Conservation (phyloP, 352 stramenopile species). For the Halophytophthora polymorphica region DNA sequence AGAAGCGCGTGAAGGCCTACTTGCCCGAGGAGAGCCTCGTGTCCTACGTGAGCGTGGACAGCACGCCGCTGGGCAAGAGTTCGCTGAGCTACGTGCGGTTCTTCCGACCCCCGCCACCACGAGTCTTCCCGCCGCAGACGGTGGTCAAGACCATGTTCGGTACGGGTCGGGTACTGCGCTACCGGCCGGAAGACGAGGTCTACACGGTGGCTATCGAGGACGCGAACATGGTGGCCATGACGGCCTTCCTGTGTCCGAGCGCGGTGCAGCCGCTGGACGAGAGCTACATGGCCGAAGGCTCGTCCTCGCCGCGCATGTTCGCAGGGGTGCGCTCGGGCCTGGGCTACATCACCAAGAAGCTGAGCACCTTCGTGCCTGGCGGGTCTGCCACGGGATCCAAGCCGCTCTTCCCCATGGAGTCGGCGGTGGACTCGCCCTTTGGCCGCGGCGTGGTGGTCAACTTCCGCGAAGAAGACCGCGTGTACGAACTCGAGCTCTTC, state of each 20-base stretch:
- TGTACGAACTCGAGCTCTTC: slow-evolving; percentile 73
- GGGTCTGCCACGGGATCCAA: slow-evolving; percentile 29
- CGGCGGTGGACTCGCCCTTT: slow-evolving; percentile 74
- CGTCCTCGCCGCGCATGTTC: slow-evolving; percentile 65
- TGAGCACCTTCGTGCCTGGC: slow-evolving; percentile 70
- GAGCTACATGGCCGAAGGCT: slow-evolving; percentile 19
- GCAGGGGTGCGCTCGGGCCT: slow-evolving; percentile 65
- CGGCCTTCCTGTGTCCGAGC: slow-evolving; percentile 44
- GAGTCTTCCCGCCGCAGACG: slow-evolving; percentile 46
- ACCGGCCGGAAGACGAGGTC: slow-evolving; percentile 65
- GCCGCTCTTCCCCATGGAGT: slow-evolving; percentile 46
- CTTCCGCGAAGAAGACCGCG: slow-evolving; percentile 56
- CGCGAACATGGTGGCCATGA: slow-evolving; percentile 36
- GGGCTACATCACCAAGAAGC: slow-evolving; percentile 78
- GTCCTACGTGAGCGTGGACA: slow-evolving; percentile 33
- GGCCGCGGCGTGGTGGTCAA: slow-evolving; percentile 61
- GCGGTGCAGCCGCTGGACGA: slow-evolving; percentile 43
- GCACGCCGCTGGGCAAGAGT: slow-evolving; percentile 35
- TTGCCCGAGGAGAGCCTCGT: slow-evolving; percentile 58
- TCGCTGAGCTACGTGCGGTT: slow-evolving; percentile 61
- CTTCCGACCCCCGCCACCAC: slow-evolving; percentile 32
- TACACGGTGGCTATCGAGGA: slow-evolving; percentile 59
- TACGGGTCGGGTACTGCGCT: slow-evolving; percentile 58
- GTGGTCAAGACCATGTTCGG: slow-evolving; percentile 80
- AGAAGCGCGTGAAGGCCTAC: slow-evolving; percentile 51